Conservation (phyloP, 2,329 filamentous ascomycete genomes). For the Fusarium vanettenii region DNA sequence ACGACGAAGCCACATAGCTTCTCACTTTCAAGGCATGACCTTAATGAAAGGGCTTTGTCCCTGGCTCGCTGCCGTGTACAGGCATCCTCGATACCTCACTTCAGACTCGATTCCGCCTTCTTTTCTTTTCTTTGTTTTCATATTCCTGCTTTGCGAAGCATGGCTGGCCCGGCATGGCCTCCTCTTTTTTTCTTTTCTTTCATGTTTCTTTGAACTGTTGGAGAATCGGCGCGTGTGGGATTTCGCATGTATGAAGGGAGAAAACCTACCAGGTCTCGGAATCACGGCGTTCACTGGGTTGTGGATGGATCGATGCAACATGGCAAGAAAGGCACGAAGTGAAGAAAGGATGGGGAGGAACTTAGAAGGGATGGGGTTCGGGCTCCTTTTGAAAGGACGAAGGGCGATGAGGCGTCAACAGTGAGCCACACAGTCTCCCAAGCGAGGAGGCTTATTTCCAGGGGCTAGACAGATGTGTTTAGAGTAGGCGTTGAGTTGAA, state of each 20-base stretch:
- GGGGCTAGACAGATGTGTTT: slow-evolving; percentile 31
- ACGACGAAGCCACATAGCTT: not conserved
- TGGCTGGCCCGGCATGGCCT: slow-evolving; percentile 29
- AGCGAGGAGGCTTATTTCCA: slow-evolving; percentile 9
- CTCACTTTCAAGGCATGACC: not conserved
- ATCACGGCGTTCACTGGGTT: slow-evolving; percentile 28
- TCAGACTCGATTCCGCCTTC: slow-evolving; percentile 3
- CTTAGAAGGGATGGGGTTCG: not conserved
- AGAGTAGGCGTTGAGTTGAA: slow-evolving; percentile 37
- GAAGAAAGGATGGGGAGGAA: slow-evolving; percentile 16
- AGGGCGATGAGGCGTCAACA: slow-evolving; percentile 12
- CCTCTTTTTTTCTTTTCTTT: slow-evolving; percentile 19
- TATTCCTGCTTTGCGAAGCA: slow-evolving; percentile 25
- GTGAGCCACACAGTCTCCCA: not conserved
- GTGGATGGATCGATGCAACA: slow-evolving; percentile 7
- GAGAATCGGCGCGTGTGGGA: slow-evolving; percentile 39
- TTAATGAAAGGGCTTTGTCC: not conserved
- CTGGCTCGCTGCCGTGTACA: not conserved
- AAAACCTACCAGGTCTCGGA: slow-evolving; percentile 14
- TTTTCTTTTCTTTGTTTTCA: slow-evolving; percentile 25
- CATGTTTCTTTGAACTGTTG: slow-evolving; percentile 21
- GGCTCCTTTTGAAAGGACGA: slow-evolving; percentile 2
- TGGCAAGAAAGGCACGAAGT: slow-evolving; percentile 4
- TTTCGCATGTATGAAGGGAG: slow-evolving; percentile 18
- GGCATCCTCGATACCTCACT: not conserved